Evolutionary conservation across 2,329 filamentous ascomycete species (phyloP).

Genomic region (Penicillium sumatraense): DNA sequence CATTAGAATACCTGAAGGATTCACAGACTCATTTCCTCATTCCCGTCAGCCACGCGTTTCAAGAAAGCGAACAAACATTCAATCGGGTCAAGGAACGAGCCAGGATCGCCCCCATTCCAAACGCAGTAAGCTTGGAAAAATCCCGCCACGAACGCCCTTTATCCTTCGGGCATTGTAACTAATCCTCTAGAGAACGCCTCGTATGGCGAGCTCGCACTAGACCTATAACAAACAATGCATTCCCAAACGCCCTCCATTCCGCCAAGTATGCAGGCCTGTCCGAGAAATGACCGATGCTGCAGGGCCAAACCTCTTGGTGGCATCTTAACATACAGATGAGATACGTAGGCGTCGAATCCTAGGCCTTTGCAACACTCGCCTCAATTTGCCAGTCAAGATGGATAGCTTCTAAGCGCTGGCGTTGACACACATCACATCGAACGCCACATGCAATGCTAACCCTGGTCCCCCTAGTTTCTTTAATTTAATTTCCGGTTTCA

Average conservation of each 20-base stretch:
- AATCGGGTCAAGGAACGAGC: background rate
- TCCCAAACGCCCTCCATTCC: background rate
- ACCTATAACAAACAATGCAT: background rate
- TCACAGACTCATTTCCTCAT: slow-evolving; percentile 4
- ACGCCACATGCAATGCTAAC: slow-evolving; percentile 4
- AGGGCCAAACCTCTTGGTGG: background rate
- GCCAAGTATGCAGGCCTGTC: background rate
- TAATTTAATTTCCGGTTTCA: slow-evolving; percentile 6
- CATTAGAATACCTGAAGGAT: background rate
- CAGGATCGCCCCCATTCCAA: slow-evolving; percentile 1
- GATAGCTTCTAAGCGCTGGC: background rate
- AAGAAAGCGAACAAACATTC: background rate
- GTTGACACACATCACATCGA: background rate
- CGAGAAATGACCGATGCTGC: background rate
- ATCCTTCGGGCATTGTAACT: background rate
- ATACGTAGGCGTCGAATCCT: background rate
- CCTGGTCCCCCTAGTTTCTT: too few relatives aligned
- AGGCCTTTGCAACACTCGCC: background rate
- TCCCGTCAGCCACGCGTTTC: slow-evolving; percentile 14
- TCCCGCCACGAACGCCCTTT: background rate
- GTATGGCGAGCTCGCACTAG: background rate
- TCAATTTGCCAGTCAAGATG: background rate
- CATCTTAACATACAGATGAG: background rate
- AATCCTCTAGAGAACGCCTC: background rate
- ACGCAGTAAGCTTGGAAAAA: background rate